phyloP scores from a whole-genome alignment of 805 yeast species.

The Suhomyces kilbournensis region DNA sequence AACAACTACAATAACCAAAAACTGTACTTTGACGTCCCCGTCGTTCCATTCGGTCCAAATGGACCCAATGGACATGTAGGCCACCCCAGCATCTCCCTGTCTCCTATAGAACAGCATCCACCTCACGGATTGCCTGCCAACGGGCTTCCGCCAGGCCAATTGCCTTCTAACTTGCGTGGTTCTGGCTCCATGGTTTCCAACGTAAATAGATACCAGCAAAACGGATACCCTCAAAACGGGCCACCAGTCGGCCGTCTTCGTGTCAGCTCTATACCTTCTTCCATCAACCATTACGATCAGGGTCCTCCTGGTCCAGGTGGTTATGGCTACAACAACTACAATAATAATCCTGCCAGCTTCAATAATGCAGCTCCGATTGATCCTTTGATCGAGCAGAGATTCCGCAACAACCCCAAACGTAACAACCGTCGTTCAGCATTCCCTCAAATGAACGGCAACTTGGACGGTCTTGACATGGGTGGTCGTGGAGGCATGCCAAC shows the following conservation, averaged over 20 bases:
- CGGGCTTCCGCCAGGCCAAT: conserved; percentile 23
- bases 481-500: conserved; percentile 49
- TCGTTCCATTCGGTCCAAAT: not conserved
- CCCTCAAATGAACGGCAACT: conserved; percentile 29
- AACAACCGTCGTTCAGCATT: conserved; percentile 35
- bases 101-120: conserved; percentile 24
- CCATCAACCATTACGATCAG: conserved; percentile 13
- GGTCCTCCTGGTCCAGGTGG: not conserved
- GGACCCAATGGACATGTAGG: not conserved
- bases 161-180: conserved; percentile 25
- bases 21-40: not conserved
- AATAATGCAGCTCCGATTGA: conserved; percentile 25
- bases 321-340: not conserved
- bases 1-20: not conserved
- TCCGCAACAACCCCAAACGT: conserved; percentile 24
- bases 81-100: conserved; percentile 1
- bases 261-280: conserved; percentile 13
- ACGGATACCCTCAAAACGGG: conserved; percentile 15
- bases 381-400: conserved; percentile 23
- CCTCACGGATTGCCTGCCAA: conserved; percentile 32
- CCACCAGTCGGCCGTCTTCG: conserved; percentile 7
- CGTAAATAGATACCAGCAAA: conserved; percentile 9
- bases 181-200: conserved; percentile 16
- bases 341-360: conserved; percentile 7
- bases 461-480: conserved; percentile 38